Percentiles rank a stretch among this genome's conserved stretches.
phyloP scores from a whole-genome alignment of 2,329 filamentous ascomycete species.

The Colletotrichum viniferum region DNA sequence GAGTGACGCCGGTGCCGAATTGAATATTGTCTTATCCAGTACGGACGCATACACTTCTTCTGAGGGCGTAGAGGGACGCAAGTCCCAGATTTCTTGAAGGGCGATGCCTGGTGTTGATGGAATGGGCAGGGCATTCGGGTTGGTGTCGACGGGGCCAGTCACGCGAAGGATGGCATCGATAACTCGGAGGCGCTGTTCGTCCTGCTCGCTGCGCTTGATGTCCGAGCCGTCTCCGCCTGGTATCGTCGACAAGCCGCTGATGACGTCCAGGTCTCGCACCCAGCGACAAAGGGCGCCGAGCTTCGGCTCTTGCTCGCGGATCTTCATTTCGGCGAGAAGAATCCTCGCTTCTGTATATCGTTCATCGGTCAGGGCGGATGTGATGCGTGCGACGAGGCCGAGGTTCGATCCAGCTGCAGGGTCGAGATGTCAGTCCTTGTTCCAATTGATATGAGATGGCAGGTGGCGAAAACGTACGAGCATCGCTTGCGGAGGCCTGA shows the following conservation, averaged over 20 bases:
- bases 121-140: constrained; percentile 32
- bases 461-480: constrained; percentile 37
- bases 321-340: constrained; percentile 71
- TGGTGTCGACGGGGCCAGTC: constrained; percentile 64
- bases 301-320: constrained; percentile 68
- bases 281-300: constrained; percentile 73
- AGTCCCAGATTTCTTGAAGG: constrained; percentile 65
- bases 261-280: constrained; percentile 73
- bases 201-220: constrained; percentile 44
- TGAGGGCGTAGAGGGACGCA: constrained; percentile 47
- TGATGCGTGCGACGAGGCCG: constrained; percentile 62
- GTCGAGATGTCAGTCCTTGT: background rate
- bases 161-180: constrained; percentile 69
- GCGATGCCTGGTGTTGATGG: constrained; percentile 48
- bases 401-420: constrained; percentile 52
- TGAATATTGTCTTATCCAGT: constrained; percentile 59
- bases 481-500: constrained; percentile 69
- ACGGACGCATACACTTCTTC: constrained; percentile 61
- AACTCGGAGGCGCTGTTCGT: constrained; percentile 62
- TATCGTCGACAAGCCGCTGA: constrained; percentile 67
- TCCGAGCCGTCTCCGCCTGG: constrained; percentile 40
- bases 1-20: constrained; percentile 38
- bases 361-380: constrained; percentile 67
- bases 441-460: background rate
- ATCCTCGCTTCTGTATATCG: constrained; percentile 70